Base-by-base conservation (phyloP, 495 filamentous ascomycete genomes). In the Penicillium flavigenum region DNA sequence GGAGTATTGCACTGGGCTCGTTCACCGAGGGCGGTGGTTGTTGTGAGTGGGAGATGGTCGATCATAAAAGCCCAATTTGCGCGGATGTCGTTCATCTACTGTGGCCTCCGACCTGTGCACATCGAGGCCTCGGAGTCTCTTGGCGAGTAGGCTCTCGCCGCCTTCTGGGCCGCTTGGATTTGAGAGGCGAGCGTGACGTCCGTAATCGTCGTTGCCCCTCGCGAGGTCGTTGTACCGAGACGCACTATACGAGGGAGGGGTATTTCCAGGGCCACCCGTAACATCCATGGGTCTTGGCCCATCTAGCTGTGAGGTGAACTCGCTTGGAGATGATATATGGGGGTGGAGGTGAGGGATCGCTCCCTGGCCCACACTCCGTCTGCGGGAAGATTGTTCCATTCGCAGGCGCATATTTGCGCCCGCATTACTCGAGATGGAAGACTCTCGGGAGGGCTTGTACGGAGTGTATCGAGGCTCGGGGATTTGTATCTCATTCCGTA, bases 401-500 rank as follows among this genome's bases (percentile, higher is more conserved):
- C 76, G 72, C 24, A 82, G 59, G 17, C 64, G 59, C 24, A 61
- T 45, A 39, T 50, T 59, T 11, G 57, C 20, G 26, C 64, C 61
- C 7, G 53, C 26, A 22, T 26, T 29, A 16, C n/a, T 39, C 10
- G 62, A 57, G 14, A 62, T 24, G 2, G 31, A 56, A 26, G 71
- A 61, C 24, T 83, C 84, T 34, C 74, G 73, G 19, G 77, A 78
- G 0, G 90, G 82, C 71, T 90, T 96, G 75, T 96, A 99, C 12
- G 86, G 78, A 57, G 85, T 88, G 65, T 89, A 99, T 36, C 88
- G 83, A 43, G 94, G 94, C 56, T 96, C 90, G 0, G 95, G 92
- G 48, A 88, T 77, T 51, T 95, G 89, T 29, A 93, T 88, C 67
- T 99, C 94, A 66, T 95, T 97, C 8, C 88, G 84, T 41, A 99